These are phyloP conservation scores for Scutellaria galericulata DNA, from an alignment of 257 asterid species.

Conservation along the genomic window DNA sequence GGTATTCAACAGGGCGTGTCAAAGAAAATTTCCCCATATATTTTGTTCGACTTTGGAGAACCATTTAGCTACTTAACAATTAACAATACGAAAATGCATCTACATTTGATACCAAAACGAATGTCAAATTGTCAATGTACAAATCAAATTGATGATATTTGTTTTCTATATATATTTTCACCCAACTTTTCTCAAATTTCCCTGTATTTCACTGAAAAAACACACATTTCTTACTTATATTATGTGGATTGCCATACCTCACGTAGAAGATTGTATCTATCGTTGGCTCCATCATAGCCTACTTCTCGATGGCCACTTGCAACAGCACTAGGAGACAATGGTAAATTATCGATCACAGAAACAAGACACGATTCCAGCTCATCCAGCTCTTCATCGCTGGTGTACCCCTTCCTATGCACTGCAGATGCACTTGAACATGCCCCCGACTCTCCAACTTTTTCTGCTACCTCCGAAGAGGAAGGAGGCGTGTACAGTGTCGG, in stretches of 20 bases:
- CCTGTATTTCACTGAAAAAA: conserved; percentile 1
- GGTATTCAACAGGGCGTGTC: too few species aligned
- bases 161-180: conserved; percentile 17
- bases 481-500: conserved; percentile 69
- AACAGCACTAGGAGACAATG: conserved; percentile 45
- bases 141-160: not conserved
- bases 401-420: conserved; percentile 86
- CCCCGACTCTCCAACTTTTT: conserved; percentile 64
- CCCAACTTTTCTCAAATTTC: conserved; percentile 12
- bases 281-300: conserved; percentile 47
- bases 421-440: conserved; percentile 69
- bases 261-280: conserved; percentile 86
- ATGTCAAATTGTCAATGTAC: conserved; percentile 27
- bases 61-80: too few species aligned
- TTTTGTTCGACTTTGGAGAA: too few species aligned
- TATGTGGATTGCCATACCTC: conserved; percentile 77
- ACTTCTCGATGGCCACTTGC: conserved; percentile 37
- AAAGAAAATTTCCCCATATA: too few species aligned
- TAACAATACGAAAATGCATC: not conserved
- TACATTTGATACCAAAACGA: not conserved
- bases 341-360: conserved; percentile 51
- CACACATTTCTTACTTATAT: conserved; percentile 36
- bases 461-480: conserved; percentile 58
- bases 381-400: conserved; percentile 90
- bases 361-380: conserved; percentile 73